Percentiles rank a stretch among this genome's conserved stretches.
Evolutionary conservation across 768 basidiomycete species (phyloP).

Genomic region (Podaxis mareebaensis): DNA sequence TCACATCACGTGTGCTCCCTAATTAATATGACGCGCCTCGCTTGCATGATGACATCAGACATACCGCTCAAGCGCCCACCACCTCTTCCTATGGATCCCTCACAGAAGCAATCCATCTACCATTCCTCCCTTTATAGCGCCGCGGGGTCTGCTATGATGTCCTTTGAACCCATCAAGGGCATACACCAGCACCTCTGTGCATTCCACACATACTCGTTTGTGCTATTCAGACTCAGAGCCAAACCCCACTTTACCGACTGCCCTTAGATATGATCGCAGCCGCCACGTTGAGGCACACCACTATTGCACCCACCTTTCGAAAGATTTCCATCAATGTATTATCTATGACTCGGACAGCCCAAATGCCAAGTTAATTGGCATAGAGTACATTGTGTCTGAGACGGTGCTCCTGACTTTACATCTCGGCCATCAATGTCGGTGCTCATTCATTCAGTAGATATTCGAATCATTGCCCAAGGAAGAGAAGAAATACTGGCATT

Average conservation of each 20-base stretch:
- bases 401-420: constrained; percentile 1
- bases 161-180: constrained; percentile 14
- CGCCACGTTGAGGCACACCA: constrained; percentile 18
- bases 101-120: constrained; percentile 12
- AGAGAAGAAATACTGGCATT: constrained; percentile 18
- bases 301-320: constrained; percentile 14
- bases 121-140: constrained; percentile 11
- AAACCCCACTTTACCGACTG: not conserved
- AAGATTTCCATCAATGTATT: constrained; percentile 16
- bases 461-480: constrained; percentile 10
- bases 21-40: not conserved
- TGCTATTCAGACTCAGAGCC: not conserved
- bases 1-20: constrained; percentile 7
- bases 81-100: not conserved
- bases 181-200: constrained; percentile 18
- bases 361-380: constrained; percentile 12
- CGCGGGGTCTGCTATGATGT: constrained; percentile 14
- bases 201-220: constrained; percentile 15
- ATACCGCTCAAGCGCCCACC: not conserved
- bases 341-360: constrained; percentile 14
- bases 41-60: too few relatives aligned
- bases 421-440: not conserved
- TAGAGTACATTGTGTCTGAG: constrained; percentile 17
- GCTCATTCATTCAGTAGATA: constrained; percentile 1
- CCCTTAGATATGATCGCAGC: constrained; percentile 6